Evolutionary conservation across 2,329 filamentous ascomycete genomes (phyloP), one percentile per base, ranked within the genome.

Genomic region (Colletotrichum chlorophyti): DNA sequence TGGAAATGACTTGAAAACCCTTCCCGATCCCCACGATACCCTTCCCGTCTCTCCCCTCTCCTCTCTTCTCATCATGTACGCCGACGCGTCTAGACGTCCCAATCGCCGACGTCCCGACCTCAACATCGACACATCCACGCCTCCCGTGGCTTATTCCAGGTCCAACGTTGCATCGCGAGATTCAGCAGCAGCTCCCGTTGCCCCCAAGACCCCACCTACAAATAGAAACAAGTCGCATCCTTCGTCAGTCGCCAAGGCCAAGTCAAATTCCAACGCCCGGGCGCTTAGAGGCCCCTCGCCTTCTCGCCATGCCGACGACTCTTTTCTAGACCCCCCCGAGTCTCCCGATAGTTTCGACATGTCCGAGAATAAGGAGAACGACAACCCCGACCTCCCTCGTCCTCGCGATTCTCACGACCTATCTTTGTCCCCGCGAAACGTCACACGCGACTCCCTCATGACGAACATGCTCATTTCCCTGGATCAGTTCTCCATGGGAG

Each of bases 401-500:
- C 69, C 72, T 52, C 78, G 83, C 64, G 88, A 93, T 75, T 92
- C 90, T 45, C 93, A 97, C 79, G 93, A 97, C 72, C 82, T 97
- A 62, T 93, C 91, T 57, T 82, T 96, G 67, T 88, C 88, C 47
- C 86, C 90, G 45, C 82, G 88, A 61, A 86, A 91, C 70, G 86
- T 91, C 63, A 91, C 91, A 35, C 87, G 94, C 65, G 91, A 96
- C 70, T 97, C 93, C 31, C 87, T 99, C 65, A 92, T 99, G 59
- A 90, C 95, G 74, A 96, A 97, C 74, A 95, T 99, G 89, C 86
- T 98, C 60, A 81, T 95, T 64, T 97, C 93, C 35, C 87, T 99
- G 63, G 94, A 97, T 74, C 90, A 94, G 73, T 87, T 94, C 69
- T 88, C 85, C 35, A 80, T 84, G 65, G 79, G 74, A 12, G 55